Evolutionary conservation across 2,329 filamentous ascomycete species (phyloP).

Genomic region (Aspergillus eucalypticola): DNA sequence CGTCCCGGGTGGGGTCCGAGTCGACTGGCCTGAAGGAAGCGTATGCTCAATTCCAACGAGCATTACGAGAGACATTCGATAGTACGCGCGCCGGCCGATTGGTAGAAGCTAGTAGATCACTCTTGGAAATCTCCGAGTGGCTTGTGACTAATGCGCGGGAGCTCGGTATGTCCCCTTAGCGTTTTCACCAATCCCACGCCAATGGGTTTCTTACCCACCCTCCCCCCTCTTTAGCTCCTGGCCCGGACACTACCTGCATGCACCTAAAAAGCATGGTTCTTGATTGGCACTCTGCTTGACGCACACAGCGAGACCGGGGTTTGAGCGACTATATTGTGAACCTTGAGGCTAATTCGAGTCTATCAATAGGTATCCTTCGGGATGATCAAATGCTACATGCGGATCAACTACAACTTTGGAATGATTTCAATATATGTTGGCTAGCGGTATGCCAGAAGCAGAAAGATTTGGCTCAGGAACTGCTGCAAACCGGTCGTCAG

Average conservation of each 20-base stretch:
- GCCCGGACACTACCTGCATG: conserved; percentile 3
- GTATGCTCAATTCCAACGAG: conserved; percentile 63
- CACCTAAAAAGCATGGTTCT: background rate
- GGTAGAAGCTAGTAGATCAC: conserved; percentile 58
- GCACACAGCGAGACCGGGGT: background rate
- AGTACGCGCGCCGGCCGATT: conserved; percentile 65
- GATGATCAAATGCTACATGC: conserved; percentile 76
- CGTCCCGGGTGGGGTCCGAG: conserved; percentile 36
- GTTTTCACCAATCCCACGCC: conserved; percentile 21
- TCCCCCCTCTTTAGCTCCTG: background rate
- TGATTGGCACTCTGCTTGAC: background rate
- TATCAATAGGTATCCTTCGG: conserved; percentile 69
- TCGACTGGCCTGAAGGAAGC: conserved; percentile 63
- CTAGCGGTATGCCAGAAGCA: conserved; percentile 79
- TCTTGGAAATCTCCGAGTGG: conserved; percentile 67
- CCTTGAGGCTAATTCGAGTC: conserved; percentile 9
- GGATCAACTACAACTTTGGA: conserved; percentile 83
- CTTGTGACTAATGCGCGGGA: conserved; percentile 65
- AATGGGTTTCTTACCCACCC: background rate
- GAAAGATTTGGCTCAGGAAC: conserved; percentile 67
- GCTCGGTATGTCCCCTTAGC: conserved; percentile 57
- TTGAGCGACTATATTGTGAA: background rate
- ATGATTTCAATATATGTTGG: conserved; percentile 93
- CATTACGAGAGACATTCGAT: conserved; percentile 66
- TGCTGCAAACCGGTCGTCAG: conserved; percentile 61